A percentile compares a stretch with the other conserved stretches of the same genome.
Evolutionary conservation across 768 basidiomycete species (phyloP).

Genomic region (Xerocomellus dryophilus): DNA sequence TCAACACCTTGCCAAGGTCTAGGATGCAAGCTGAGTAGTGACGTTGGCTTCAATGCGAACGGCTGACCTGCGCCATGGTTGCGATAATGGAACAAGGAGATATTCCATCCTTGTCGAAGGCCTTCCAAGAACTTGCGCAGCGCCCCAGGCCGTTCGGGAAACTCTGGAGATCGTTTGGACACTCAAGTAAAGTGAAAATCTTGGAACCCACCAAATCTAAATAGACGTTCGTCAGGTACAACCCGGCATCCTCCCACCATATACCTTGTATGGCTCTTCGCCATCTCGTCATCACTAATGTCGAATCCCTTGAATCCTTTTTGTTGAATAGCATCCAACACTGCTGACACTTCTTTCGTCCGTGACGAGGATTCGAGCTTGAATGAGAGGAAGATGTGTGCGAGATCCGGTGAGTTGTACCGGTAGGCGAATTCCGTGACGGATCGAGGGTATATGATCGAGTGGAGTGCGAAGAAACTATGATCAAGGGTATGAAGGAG

Average conservation of each 20-base stretch:
- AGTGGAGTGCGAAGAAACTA: slow-evolving; percentile 87
- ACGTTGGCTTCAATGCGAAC: neutral
- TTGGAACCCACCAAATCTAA: slow-evolving; percentile 81
- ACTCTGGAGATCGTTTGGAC: slow-evolving; percentile 52
- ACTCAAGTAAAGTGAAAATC: neutral
- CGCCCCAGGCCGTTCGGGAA: slow-evolving; percentile 92
- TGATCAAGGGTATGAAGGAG: slow-evolving; percentile 1
- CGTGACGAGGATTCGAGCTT: slow-evolving; percentile 59
- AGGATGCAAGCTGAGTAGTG: slow-evolving; percentile 1
- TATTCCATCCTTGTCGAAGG: slow-evolving; percentile 85
- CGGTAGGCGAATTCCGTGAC: slow-evolving; percentile 97
- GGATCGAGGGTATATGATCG: slow-evolving; percentile 82
- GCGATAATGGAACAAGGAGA: slow-evolving; percentile 95
- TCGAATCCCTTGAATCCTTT: slow-evolving; percentile 82
- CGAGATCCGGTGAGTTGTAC: slow-evolving; percentile 67
- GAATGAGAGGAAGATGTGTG: slow-evolving; percentile 91
- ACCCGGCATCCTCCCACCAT: slow-evolving; percentile 84
- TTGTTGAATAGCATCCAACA: slow-evolving; percentile 60
- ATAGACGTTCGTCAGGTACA: slow-evolving; percentile 83
- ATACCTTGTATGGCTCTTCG: slow-evolving; percentile 91
- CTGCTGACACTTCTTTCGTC: slow-evolving; percentile 55
- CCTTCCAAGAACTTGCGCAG: slow-evolving; percentile 86
- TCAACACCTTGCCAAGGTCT: slow-evolving; percentile 93
- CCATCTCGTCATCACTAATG: slow-evolving; percentile 92
- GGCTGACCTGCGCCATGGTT: slow-evolving; percentile 92